phyloP scores from a whole-genome alignment of 345 rosid genomes.

The Populus davidiana region DNA sequence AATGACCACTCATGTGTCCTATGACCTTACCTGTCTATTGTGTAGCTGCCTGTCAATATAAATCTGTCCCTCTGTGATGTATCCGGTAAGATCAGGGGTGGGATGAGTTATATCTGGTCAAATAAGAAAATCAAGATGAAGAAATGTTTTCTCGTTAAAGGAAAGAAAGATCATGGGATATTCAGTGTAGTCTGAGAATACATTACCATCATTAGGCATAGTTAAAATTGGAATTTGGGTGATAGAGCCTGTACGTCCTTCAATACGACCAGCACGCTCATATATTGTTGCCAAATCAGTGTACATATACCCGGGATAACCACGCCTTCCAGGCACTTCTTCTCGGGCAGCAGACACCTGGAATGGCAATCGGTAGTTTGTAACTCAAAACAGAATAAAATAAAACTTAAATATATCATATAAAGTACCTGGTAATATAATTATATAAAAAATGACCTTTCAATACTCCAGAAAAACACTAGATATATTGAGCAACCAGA shows the following conservation, averaged over 20 bases:
- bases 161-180: background rate
- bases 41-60: constrained; percentile 82
- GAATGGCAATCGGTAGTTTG: constrained; percentile 21
- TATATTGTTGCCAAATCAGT: constrained; percentile 98
- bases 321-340: constrained; percentile 99
- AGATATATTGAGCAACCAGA: background rate
- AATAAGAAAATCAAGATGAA: constrained; percentile 4
- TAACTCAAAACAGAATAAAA: background rate
- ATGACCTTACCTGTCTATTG: constrained; percentile 65
- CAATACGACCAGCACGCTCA: constrained; percentile 97
- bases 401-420: background rate
- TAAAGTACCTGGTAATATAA: background rate
- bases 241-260: constrained; percentile 95
- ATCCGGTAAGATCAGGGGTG: constrained; percentile 98
- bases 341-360: constrained; percentile 99
- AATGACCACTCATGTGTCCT: background rate
- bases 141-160: constrained; percentile 3
- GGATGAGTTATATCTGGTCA: constrained; percentile 93
- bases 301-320: constrained; percentile 99
- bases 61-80: constrained; percentile 95
- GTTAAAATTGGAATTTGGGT: constrained; percentile 98
- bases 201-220: constrained; percentile 96
- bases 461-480: background rate
- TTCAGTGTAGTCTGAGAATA: background rate
- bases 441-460: background rate